Evolutionary conservation across 768 basidiomycete species (phyloP).

Genomic region (Gymnopilus dilepis): DNA sequence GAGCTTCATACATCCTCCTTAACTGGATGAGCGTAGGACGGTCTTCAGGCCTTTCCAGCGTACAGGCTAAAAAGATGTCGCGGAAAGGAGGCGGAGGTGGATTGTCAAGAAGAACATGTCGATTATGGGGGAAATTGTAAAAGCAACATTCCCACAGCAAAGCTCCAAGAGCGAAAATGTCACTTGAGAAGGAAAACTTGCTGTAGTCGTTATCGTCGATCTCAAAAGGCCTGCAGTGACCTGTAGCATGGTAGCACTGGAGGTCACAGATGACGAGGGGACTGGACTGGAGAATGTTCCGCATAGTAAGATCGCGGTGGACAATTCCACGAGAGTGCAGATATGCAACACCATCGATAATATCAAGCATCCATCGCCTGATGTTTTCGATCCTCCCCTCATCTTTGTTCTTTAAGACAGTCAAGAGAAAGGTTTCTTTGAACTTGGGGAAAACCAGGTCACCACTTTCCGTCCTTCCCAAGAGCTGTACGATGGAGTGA

Average conservation of each 20-base stretch:
- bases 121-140: slow-evolving; percentile 9
- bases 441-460: not conserved
- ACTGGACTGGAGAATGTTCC: slow-evolving; percentile 9
- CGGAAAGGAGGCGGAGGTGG: slow-evolving; percentile 12
- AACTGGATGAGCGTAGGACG: not conserved
- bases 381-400: slow-evolving; percentile 8
- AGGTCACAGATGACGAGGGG: slow-evolving; percentile 11
- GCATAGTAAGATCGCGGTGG: slow-evolving; percentile 5
- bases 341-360: slow-evolving; percentile 15
- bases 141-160: slow-evolving; percentile 7
- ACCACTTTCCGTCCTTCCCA: not conserved
- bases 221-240: slow-evolving; percentile 5
- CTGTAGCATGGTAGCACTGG: slow-evolving; percentile 2
- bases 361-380: slow-evolving; percentile 12
- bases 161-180: slow-evolving; percentile 1
- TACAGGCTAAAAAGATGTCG: slow-evolving; percentile 6
- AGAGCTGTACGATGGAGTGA: slow-evolving; percentile 3
- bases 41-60: slow-evolving; percentile 3
- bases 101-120: slow-evolving; percentile 7
- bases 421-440: not conserved
- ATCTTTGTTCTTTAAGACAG: not conserved
- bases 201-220: slow-evolving; percentile 7
- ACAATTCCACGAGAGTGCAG: slow-evolving; percentile 12
- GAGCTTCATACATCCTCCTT: slow-evolving; percentile 5
- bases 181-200: not conserved